Percentiles rank a stretch among this genome's conserved stretches.
Conservation (phyloP, 108 stramenopile genomes). For the Nannochloropsis oceanica region DNA sequence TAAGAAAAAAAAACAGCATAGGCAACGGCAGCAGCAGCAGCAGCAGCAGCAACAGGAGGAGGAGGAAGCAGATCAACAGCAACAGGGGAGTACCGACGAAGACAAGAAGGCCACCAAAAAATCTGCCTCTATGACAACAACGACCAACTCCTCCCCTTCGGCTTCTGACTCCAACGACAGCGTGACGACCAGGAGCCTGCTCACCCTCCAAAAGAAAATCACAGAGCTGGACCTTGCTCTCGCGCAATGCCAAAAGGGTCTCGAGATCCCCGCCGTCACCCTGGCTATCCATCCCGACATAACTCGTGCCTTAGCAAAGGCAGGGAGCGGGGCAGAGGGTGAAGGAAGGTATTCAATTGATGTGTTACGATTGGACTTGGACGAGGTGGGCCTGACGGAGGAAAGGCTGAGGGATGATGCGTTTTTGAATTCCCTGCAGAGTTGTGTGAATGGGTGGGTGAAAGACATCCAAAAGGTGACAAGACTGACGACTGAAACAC, state of each 20-base stretch:
- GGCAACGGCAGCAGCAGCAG: too few relatives aligned
- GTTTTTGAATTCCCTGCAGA: slow-evolving; percentile 26
- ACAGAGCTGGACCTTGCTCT: slow-evolving; percentile 32
- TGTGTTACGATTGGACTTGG: slow-evolving; percentile 10
- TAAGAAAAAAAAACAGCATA: not conserved
- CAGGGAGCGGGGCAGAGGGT: not conserved
- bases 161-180: not conserved
- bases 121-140: not conserved
- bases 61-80: slow-evolving; percentile 1
- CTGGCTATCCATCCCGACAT: slow-evolving; percentile 11
- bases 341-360: not conserved
- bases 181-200: not conserved
- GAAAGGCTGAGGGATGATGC: slow-evolving; percentile 4
- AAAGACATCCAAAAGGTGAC: slow-evolving; percentile 38
- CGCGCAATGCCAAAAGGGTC: slow-evolving; percentile 12
- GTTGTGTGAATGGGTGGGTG: slow-evolving; percentile 33
- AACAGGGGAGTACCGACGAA: not conserved
- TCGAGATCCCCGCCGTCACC: slow-evolving; percentile 22
- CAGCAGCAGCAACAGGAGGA: not conserved
- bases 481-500: slow-evolving; percentile 8
- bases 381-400: slow-evolving; percentile 13
- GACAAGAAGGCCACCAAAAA: not conserved
- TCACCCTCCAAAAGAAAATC: slow-evolving; percentile 9
- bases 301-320: not conserved
- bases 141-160: too few relatives aligned